Conservation (phyloP, 345 rosid genomes). For the Nephelium lappaceum region DNA sequence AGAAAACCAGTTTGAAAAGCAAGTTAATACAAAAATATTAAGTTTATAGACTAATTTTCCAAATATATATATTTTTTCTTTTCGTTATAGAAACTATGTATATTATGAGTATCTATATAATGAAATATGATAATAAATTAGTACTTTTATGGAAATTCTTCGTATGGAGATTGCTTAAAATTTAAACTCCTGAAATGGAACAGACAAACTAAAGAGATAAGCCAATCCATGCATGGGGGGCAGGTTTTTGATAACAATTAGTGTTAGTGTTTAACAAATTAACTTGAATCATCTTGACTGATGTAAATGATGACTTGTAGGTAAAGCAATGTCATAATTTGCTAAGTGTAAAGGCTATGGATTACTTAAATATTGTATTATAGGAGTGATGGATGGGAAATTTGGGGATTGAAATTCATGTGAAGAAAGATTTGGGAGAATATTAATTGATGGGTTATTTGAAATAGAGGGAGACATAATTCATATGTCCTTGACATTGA, state of each 20-base stretch:
- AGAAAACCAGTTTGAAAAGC: too few relatives aligned
- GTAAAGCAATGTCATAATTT: slow-evolving; percentile 21
- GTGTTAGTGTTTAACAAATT: slow-evolving; percentile 1
- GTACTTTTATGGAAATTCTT: not conserved
- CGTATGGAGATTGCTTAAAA: not conserved
- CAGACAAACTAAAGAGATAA: not conserved
- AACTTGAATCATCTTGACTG: not conserved
- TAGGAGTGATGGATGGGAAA: slow-evolving; percentile 26
- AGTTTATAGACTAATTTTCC: not conserved
- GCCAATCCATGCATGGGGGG: not conserved
- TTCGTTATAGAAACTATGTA: not conserved
- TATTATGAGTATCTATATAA: too few relatives aligned
- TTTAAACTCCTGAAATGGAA: not conserved
- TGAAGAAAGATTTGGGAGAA: slow-evolving; percentile 19
- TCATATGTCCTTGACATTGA: slow-evolving; percentile 35
- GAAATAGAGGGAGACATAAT: slow-evolving; percentile 38
- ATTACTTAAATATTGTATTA: not conserved
- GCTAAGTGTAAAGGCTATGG: not conserved
- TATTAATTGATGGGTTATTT: slow-evolving; percentile 35
- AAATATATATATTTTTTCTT: not conserved
- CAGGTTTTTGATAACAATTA: not conserved
- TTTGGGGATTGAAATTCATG: slow-evolving; percentile 26
- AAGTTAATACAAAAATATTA: too few relatives aligned
- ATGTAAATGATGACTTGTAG: slow-evolving; percentile 13
- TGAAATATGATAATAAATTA: not conserved